Conservation (phyloP, 306 rosid species). For the Begonia loranthoides region DNA sequence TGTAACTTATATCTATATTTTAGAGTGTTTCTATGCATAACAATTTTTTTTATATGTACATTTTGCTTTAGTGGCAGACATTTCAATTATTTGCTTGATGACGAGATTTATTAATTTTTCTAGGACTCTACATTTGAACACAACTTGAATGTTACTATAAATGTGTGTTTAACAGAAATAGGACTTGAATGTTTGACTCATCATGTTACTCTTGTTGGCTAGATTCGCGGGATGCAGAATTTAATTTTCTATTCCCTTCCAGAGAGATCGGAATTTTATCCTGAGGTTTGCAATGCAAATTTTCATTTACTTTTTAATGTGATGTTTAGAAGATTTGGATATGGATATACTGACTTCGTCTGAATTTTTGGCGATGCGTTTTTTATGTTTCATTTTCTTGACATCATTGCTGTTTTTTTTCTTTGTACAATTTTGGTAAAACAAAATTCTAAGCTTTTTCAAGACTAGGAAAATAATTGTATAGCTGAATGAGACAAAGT, state of each 20-base stretch:
- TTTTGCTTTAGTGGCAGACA: too few species aligned
- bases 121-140: background rate
- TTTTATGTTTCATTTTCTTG: background rate
- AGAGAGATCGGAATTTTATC: conserved; percentile 83
- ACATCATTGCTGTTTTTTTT: background rate
- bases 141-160: background rate
- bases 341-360: background rate
- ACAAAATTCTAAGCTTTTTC: background rate
- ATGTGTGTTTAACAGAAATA: too few species aligned
- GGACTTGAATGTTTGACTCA: background rate
- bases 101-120: too few species aligned
- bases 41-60: too few species aligned
- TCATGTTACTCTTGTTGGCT: conserved; percentile 1
- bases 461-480: too few species aligned
- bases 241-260: conserved; percentile 74
- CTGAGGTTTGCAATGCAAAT: conserved; percentile 41
- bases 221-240: conserved; percentile 80
- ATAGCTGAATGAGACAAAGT: too few species aligned
- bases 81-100: too few species aligned
- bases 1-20: too few species aligned
- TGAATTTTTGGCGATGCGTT: background rate
- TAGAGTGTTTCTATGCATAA: too few species aligned
- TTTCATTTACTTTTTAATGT: too few species aligned
- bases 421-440: background rate
- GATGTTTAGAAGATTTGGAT: too few species aligned